phyloP scores from a whole-genome alignment of 1,284 basidiomycete genomes.

The Pseudozyma pruni region DNA sequence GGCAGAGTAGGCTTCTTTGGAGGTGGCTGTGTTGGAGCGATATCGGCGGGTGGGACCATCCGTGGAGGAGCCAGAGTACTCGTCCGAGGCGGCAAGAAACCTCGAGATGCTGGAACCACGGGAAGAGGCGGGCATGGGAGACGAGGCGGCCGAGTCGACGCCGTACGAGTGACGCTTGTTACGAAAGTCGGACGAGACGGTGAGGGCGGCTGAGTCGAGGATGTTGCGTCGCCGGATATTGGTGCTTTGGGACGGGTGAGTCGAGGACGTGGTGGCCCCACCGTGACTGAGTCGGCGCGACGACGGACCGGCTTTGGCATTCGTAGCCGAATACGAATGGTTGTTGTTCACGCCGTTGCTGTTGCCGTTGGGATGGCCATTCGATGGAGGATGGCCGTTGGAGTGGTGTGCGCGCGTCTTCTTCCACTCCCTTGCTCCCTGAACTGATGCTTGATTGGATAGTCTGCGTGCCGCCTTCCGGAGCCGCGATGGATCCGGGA shows the following conservation, averaged over 20 bases:
- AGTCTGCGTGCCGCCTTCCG: conserved; percentile 45
- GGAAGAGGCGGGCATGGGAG: conserved; percentile 29
- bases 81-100: conserved; percentile 13
- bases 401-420: conserved; percentile 24
- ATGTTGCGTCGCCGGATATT: conserved; percentile 31
- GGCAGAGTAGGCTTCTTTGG: conserved; percentile 51
- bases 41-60: conserved; percentile 25
- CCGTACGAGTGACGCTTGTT: conserved; percentile 11
- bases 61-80: conserved; percentile 40
- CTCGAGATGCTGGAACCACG: conserved; percentile 10
- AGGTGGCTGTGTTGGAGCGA: conserved; percentile 36
- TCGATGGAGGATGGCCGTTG: conserved; percentile 1
- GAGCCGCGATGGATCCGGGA: conserved; percentile 30
- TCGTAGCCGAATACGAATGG: conserved; percentile 5
- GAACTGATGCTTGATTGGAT: conserved; percentile 37
- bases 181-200: conserved; percentile 7
- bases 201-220: conserved; percentile 28
- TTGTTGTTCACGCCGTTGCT: conserved; percentile 2
- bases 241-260: conserved; percentile 8
- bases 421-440: conserved; percentile 45
- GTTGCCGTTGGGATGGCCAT: conserved; percentile 1
- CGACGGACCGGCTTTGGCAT: conserved; percentile 36
- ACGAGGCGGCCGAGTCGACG: conserved; percentile 12
- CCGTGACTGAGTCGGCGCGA: conserved; percentile 24
- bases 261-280: conserved; percentile 1